These are phyloP conservation scores for Tetradesmus obliquus DNA, from an alignment of 139 green algal genomes.

Conservation along the genomic window DNA sequence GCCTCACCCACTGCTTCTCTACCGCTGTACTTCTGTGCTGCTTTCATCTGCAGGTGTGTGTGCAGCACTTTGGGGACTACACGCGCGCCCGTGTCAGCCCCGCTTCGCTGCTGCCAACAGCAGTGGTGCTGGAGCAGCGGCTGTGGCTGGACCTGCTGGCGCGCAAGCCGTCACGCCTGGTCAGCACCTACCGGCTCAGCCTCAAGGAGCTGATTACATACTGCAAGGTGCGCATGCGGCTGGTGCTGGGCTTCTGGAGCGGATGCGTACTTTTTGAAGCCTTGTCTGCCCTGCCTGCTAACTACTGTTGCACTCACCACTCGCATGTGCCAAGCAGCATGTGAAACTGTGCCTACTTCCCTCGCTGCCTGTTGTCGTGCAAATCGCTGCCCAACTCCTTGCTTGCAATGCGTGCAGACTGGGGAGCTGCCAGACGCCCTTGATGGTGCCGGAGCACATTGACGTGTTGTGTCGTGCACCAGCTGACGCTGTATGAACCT, in stretches of 20 bases:
- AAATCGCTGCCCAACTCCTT: too few species aligned
- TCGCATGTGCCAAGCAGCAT: too few species aligned
- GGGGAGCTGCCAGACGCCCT: slow-evolving; percentile 56
- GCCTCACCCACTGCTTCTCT: not conserved
- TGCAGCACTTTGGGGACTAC: slow-evolving; percentile 48
- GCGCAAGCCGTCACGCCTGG: slow-evolving; percentile 13
- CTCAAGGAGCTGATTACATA: slow-evolving; percentile 37
- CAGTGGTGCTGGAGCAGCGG: not conserved
- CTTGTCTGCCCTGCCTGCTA: too few species aligned
- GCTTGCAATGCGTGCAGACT: slow-evolving; percentile 35
- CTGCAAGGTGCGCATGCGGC: slow-evolving; percentile 16
- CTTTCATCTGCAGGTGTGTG: not conserved
- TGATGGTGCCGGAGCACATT: slow-evolving; percentile 71
- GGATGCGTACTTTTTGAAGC: too few species aligned
- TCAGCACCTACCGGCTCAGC: not conserved
- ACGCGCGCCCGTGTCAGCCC: slow-evolving; percentile 9
- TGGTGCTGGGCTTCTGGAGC: too few species aligned
- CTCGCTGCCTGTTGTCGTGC: too few species aligned
- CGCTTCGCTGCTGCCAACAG: not conserved
- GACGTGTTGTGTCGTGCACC: slow-evolving; percentile 38
- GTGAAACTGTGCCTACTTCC: too few species aligned
- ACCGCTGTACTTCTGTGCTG: not conserved
- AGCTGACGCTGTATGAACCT: not conserved
- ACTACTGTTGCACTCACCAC: too few species aligned
- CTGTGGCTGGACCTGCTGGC: slow-evolving; percentile 9